These are phyloP conservation scores for Alloteropsis semialata DNA, from an alignment of 176 grass and related monocot genomes.

Conservation along the genomic window DNA sequence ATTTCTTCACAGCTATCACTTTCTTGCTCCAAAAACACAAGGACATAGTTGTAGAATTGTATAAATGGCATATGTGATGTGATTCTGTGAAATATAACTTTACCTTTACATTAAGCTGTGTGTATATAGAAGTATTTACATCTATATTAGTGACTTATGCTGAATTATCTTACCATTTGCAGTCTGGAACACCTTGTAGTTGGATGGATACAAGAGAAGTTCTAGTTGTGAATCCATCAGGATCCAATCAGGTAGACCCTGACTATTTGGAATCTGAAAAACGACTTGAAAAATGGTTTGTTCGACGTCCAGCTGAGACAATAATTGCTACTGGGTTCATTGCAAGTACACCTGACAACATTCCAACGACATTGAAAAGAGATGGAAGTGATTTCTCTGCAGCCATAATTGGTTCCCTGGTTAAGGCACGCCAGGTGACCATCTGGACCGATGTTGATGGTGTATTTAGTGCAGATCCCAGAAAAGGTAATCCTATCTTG, in stretches of 20 bases:
- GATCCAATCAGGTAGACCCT: conserved; percentile 84
- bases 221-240: conserved; percentile 74
- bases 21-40: background rate
- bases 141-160: background rate
- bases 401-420: conserved; percentile 81
- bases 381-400: conserved; percentile 99
- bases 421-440: conserved; percentile 74
- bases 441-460: conserved; percentile 99
- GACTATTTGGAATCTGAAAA: conserved; percentile 80
- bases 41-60: background rate
- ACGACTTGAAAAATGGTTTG: conserved; percentile 83
- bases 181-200: conserved; percentile 78
- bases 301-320: conserved; percentile 46
- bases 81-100: background rate
- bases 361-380: conserved; percentile 87
- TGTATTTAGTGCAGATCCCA: conserved; percentile 95
- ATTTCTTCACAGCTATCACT: background rate
- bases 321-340: conserved; percentile 96
- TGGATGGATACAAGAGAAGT: conserved; percentile 99
- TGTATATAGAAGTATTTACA: background rate
- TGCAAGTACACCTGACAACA: conserved; percentile 72
- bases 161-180: conserved; percentile 40
- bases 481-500: conserved; percentile 64
- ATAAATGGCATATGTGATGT: background rate
- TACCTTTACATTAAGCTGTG: background rate